A percentile compares a stretch with the other conserved stretches of the same genome.
These are phyloP conservation scores for Afroboletus lepidellus DNA, from an alignment of 1,284 basidiomycete species.

Conservation along the genomic window DNA sequence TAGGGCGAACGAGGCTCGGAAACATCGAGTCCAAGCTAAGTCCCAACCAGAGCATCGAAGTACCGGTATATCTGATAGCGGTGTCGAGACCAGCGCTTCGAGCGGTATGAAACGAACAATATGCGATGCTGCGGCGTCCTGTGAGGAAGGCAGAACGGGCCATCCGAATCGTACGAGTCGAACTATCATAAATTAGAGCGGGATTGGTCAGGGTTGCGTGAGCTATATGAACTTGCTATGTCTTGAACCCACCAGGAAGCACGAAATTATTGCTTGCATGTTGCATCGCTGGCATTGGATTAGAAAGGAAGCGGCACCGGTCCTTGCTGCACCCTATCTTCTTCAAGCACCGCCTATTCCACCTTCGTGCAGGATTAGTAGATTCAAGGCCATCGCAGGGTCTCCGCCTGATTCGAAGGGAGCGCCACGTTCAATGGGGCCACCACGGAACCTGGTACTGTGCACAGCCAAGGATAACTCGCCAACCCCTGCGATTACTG, in stretches of 20 bases:
- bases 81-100: slow-evolving; percentile 11
- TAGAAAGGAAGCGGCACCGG: slow-evolving; percentile 26
- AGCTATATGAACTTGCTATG: slow-evolving; percentile 11
- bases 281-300: slow-evolving; percentile 12
- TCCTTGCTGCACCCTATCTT: slow-evolving; percentile 18
- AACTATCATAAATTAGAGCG: neutral
- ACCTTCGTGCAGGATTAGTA: slow-evolving; percentile 1
- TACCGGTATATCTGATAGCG: neutral
- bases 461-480: slow-evolving; percentile 8
- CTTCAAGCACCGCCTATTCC: slow-evolving; percentile 22
- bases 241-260: slow-evolving; percentile 12
- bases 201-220: slow-evolving; percentile 3
- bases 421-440: neutral
- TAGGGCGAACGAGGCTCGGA: neutral
- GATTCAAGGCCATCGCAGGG: slow-evolving; percentile 7
- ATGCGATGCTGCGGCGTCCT: slow-evolving; percentile 19
- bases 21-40: neutral
- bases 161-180: slow-evolving; percentile 17
- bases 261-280: slow-evolving; percentile 9
- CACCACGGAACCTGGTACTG: slow-evolving; percentile 4
- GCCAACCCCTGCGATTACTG: slow-evolving; percentile 1
- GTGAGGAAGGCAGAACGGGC: neutral
- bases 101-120: neutral
- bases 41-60: neutral
- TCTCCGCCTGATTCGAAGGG: neutral